Evolutionary conservation across 2,329 filamentous ascomycete genomes (phyloP).

Genomic region (Monosporascus ibericus): DNA sequence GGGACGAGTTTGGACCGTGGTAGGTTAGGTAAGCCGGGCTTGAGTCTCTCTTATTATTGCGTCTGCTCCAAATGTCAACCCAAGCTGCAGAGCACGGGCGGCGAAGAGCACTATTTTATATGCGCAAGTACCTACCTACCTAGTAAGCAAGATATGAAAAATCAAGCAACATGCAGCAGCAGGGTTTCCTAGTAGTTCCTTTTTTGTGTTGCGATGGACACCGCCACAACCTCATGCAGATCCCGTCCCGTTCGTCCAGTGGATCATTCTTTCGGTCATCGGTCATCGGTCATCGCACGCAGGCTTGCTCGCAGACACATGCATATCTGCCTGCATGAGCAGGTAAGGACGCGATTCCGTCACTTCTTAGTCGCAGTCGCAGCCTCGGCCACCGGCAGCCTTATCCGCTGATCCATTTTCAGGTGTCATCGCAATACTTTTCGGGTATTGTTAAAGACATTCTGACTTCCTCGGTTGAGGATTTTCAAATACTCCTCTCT

Average conservation of each 20-base stretch:
- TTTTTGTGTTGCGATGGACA: neutral
- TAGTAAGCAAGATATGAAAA: neutral
- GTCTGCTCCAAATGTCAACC: neutral
- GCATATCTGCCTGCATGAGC: too few species aligned
- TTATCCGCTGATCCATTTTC: too few species aligned
- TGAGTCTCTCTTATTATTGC: neutral
- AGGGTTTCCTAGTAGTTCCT: neutral
- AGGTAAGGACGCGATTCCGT: too few species aligned
- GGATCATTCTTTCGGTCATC: neutral
- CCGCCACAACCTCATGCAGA: neutral
- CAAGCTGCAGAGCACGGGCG: neutral
- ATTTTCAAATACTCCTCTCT: too few species aligned
- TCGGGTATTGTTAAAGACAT: too few species aligned
- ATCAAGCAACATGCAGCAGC: neutral
- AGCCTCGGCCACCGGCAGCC: too few species aligned
- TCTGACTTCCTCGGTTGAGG: too few species aligned
- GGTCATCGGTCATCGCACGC: too few species aligned
- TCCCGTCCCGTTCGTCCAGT: neutral
- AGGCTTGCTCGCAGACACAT: too few species aligned
- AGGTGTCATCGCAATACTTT: too few species aligned
- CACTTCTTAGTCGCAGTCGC: too few species aligned
- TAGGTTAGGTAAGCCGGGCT: neutral
- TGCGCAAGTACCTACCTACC: neutral
- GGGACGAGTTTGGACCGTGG: neutral
- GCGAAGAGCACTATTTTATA: neutral